Base-by-base conservation (phyloP, 352 stramenopile species). In the Phytophthora pluvialis region DNA sequence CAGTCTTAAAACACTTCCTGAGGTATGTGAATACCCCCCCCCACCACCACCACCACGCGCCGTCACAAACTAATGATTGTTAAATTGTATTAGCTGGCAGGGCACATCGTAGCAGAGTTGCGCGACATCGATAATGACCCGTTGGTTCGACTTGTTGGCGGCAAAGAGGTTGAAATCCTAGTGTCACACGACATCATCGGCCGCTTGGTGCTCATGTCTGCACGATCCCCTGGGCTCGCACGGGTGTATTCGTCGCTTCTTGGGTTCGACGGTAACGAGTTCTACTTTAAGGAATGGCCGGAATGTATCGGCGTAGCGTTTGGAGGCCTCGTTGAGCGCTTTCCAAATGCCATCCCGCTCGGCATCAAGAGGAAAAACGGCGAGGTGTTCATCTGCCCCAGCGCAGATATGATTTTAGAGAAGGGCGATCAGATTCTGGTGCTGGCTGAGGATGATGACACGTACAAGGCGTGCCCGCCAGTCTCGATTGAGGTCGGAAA, bases 101-200 rank as follows among this genome's bases (percentile, higher is more conserved):
- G 84, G 5, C 87, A 96, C 49, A 91, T 97, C 26, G 89, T 97
- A 11, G 88, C 84, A 1, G 90, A 97, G 50, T 60, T 95, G 26
- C 79, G 88, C 2, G 90, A 97, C 42, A 84, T 96, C 16, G 90
- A 97, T 63, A 97, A 97, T 50, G 76, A 92, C 10, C 76, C 85
- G 12, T 66, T 96, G 39, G 70, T 96, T 28, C 56, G 79, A 7
- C 73, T 96, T 8, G 87, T 96, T 8, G 88, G 83, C 3, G 85
- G 85, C 12, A 71, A 93, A 38, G 72, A 85, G 16, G 80, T 94
- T 1, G 90, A 97, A 54, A 92, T 91, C 10, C 55, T 96, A 5
- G 88, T 95, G 11, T 93, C 88, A 0, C 88, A 97, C 45, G 89
- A 96, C 60, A 81, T 96, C 11, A 95, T 97, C 36, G 90, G 90